Percentiles rank a stretch among this genome's conserved stretches.
Conservation (phyloP, 257 asterid genomes). For the Gentiana straminea region DNA sequence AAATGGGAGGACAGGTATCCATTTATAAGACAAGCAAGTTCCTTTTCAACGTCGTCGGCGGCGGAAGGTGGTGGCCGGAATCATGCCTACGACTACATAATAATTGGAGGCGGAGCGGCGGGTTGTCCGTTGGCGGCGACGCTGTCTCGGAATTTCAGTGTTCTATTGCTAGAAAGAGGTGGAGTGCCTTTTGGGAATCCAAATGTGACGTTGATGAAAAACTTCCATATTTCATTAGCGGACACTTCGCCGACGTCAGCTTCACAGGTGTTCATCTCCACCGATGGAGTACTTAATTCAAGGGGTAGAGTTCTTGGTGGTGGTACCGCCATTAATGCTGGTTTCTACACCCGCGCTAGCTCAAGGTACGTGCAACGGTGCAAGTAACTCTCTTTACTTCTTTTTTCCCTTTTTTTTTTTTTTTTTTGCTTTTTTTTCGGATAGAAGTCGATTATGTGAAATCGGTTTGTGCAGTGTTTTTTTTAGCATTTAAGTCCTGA, state of each 20-base stretch:
- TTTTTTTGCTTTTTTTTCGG: background rate
- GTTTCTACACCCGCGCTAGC: conserved; percentile 85
- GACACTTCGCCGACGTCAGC: conserved; percentile 66
- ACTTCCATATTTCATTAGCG: conserved; percentile 70
- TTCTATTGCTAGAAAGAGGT: conserved; percentile 69
- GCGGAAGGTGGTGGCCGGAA: background rate
- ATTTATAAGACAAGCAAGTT: conserved; percentile 26
- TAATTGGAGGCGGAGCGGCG: conserved; percentile 96
- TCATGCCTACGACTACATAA: conserved; percentile 49
- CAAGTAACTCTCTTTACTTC: background rate
- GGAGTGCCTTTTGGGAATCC: conserved; percentile 76
- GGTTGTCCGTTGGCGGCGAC: conserved; percentile 92
- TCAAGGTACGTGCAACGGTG: conserved; percentile 42
- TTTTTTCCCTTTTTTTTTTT: background rate
- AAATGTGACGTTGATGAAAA: conserved; percentile 66
- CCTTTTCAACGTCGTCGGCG: conserved; percentile 16
- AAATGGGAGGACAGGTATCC: conserved; percentile 26
- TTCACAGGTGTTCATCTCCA: conserved; percentile 72
- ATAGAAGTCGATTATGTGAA: too few relatives aligned
- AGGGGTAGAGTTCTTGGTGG: conserved; percentile 87
- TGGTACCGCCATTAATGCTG: conserved; percentile 74
- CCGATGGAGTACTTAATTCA: conserved; percentile 80
- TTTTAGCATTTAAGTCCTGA: too few relatives aligned
- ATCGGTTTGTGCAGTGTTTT: too few relatives aligned
- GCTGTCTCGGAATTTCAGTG: conserved; percentile 58